Conservation (phyloP, 345 rosid genomes). For the Salix dunnii region DNA sequence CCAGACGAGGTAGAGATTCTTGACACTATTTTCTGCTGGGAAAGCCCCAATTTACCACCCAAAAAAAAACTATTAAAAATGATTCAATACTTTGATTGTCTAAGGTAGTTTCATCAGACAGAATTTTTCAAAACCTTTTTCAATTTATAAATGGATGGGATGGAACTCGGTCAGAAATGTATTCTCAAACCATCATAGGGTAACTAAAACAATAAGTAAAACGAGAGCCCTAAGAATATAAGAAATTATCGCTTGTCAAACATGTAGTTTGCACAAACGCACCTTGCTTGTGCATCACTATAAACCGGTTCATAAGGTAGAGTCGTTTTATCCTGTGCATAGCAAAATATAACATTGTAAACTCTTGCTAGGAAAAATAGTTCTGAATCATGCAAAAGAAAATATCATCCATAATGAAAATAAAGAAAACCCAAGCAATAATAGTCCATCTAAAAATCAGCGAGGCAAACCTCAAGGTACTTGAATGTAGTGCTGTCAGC, state of each 20-base stretch:
- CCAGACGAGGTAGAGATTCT: background rate
- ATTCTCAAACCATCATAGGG: too few species aligned
- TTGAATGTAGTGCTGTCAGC: conserved; percentile 86
- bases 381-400: background rate
- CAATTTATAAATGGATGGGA: background rate
- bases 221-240: background rate
- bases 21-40: background rate
- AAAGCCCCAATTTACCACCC: background rate
- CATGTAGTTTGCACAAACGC: conserved; percentile 7
- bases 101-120: background rate
- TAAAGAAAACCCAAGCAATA: background rate
- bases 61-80: background rate
- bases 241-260: background rate
- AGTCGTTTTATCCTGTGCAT: conserved; percentile 74
- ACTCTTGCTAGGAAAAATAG: background rate
- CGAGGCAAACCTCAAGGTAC: conserved; percentile 69
- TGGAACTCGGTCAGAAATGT: background rate
- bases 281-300: conserved; percentile 90
- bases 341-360: conserved; percentile 12
- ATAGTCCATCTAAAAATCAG: background rate
- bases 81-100: background rate
- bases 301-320: conserved; percentile 80
- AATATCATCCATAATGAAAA: background rate
- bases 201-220: background rate
- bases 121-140: background rate